Conservation (phyloP, 345 rosid species). For the Cochlearia excelsa region DNA sequence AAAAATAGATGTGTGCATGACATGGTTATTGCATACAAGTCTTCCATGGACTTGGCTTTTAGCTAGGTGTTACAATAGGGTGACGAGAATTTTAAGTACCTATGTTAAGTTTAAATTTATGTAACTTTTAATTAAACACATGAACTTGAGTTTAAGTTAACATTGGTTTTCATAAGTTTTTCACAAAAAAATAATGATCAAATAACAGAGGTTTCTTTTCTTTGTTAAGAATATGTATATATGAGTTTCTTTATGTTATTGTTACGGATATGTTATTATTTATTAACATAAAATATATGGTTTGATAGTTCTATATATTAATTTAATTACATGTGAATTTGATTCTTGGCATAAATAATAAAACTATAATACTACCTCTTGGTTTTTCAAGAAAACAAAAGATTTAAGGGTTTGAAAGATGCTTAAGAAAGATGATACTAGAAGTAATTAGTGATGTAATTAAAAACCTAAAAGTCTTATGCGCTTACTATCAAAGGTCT, state of each 20-base stretch:
- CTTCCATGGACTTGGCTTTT: neutral
- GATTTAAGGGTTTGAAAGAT: conserved; percentile 16
- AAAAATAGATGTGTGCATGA: neutral
- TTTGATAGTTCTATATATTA: too few species aligned
- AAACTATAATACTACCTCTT: too few species aligned
- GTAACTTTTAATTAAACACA: neutral
- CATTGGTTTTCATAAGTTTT: neutral
- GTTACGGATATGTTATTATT: too few species aligned
- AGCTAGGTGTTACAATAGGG: conserved; percentile 23
- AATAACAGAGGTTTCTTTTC: too few species aligned
- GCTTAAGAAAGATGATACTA: conserved; percentile 29
- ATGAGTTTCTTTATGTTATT: too few species aligned
- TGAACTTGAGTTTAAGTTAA: neutral
- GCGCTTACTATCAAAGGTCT: conserved; percentile 28
- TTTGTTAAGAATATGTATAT: too few species aligned
- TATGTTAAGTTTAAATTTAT: neutral
- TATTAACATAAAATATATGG: too few species aligned
- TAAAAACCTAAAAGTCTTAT: conserved; percentile 31
- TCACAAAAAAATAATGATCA: neutral
- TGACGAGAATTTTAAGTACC: conserved; percentile 13
- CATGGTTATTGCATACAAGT: conserved; percentile 15
- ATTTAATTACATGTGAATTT: too few species aligned
- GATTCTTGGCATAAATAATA: too few species aligned
- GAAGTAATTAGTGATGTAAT: conserved; percentile 20
- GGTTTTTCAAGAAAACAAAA: too few species aligned